A percentile compares a stretch with the other conserved stretches of the same genome.
Evolutionary conservation across 2,329 filamentous ascomycete species (phyloP).

Genomic region (Rhinocladiella similis): DNA sequence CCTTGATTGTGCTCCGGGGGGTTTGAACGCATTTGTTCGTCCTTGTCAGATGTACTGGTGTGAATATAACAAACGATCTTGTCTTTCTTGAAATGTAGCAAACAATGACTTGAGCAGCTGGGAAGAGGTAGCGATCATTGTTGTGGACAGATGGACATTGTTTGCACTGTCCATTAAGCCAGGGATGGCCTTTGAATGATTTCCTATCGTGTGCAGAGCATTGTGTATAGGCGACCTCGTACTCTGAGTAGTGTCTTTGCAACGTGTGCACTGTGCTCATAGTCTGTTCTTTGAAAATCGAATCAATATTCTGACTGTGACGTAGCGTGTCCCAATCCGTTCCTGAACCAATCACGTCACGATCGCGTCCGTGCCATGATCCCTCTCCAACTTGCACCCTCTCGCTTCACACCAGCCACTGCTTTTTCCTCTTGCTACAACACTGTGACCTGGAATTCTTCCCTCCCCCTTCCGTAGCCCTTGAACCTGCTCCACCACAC

Average conservation of each 20-base stretch:
- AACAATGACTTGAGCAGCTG: background rate
- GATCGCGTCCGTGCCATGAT: conserved; percentile 19
- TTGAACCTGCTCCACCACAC: background rate
- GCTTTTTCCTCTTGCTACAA: conserved; percentile 1
- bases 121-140: background rate
- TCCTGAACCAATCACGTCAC: conserved; percentile 21
- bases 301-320: background rate
- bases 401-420: conserved; percentile 10
- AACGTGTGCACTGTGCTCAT: background rate
- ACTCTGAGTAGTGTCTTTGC: too few relatives aligned
- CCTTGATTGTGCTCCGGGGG: background rate
- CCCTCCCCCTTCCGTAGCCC: background rate
- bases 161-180: background rate
- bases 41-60: too few relatives aligned
- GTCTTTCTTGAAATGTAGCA: background rate
- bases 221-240: too few relatives aligned
- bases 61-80: too few relatives aligned
- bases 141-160: background rate
- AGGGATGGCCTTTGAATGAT: too few relatives aligned
- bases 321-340: background rate
- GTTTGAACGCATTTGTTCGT: too few relatives aligned
- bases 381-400: conserved; percentile 1
- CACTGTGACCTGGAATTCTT: background rate
- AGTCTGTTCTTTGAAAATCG: background rate
- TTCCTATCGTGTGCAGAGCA: background rate